A percentile compares a stretch with the other conserved stretches of the same genome.
Evolutionary conservation across 2,329 filamentous ascomycete species (phyloP).

Genomic region (Colletotrichum melonis): DNA sequence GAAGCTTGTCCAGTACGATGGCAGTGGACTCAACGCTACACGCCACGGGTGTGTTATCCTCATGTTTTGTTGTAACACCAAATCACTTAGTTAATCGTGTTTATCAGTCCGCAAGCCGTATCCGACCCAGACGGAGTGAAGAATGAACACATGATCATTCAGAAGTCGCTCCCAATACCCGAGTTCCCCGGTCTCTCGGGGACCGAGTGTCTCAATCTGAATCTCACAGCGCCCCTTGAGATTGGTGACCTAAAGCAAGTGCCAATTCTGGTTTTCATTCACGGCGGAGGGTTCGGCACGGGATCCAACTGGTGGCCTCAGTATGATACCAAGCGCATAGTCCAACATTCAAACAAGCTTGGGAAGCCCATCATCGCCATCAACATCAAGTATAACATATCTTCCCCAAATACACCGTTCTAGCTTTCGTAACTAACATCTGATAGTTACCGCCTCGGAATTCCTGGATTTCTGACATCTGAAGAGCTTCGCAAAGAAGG

Average conservation of each 20-base stretch:
- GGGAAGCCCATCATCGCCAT: slow-evolving; percentile 59
- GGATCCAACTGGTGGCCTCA: slow-evolving; percentile 65
- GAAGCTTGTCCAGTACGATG: slow-evolving; percentile 23
- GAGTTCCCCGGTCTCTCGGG: slow-evolving; percentile 54
- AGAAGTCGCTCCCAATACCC: slow-evolving; percentile 54
- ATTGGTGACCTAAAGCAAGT: slow-evolving; percentile 45
- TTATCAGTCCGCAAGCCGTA: slow-evolving; percentile 48
- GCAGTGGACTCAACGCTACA: slow-evolving; percentile 43
- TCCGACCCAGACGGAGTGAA: slow-evolving; percentile 53
- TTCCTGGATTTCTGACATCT: slow-evolving; percentile 59
- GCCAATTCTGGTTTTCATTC: slow-evolving; percentile 64
- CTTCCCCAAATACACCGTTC: too few species aligned
- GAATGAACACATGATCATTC: slow-evolving; percentile 59
- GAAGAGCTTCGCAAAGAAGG: slow-evolving; percentile 57
- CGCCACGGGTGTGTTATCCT: slow-evolving; percentile 45
- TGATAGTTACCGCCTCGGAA: slow-evolving; percentile 57
- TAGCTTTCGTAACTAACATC: background rate
- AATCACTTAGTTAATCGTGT: background rate
- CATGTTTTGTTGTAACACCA: background rate
- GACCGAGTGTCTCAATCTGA: slow-evolving; percentile 62
- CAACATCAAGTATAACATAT: slow-evolving; percentile 51
- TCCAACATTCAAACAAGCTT: slow-evolving; percentile 54
- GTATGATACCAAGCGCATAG: slow-evolving; percentile 57
- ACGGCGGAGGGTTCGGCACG: slow-evolving; percentile 61
- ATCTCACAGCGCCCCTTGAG: slow-evolving; percentile 56